Percentiles rank a stretch among this genome's conserved stretches.
These are phyloP conservation scores for Zhuliangozyma blackwelliae DNA, from an alignment of 1,139 yeast species.

Conservation along the genomic window DNA sequence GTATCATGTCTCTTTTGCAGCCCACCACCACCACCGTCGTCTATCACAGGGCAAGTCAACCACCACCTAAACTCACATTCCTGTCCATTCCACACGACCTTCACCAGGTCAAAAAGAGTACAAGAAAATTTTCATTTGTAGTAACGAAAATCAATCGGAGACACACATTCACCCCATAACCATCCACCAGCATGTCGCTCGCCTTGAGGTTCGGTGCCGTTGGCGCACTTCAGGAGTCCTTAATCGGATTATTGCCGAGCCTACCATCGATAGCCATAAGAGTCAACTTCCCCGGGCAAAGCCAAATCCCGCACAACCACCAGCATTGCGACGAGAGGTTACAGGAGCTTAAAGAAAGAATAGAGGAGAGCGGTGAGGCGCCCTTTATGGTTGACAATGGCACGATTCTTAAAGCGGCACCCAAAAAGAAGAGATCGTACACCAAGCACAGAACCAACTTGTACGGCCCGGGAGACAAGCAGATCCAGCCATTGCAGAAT, in stretches of 20 bases:
- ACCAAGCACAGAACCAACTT: slow-evolving; percentile 79
- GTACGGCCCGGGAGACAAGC: slow-evolving; percentile 80
- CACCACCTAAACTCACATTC: too few species aligned
- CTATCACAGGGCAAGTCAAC: too few species aligned
- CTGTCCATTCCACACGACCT: too few species aligned
- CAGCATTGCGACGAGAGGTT: slow-evolving; percentile 19
- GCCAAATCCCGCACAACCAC: slow-evolving; percentile 1
- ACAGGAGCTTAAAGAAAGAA: slow-evolving; percentile 27
- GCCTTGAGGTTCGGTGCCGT: slow-evolving; percentile 19
- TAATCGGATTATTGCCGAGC: slow-evolving; percentile 19
- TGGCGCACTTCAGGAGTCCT: slow-evolving; percentile 12
- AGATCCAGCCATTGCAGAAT: slow-evolving; percentile 68
- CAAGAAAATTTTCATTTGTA: too few species aligned
- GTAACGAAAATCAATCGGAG: too few species aligned
- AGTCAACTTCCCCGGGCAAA: slow-evolving; percentile 2
- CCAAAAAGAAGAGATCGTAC: slow-evolving; percentile 89
- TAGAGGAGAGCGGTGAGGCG: slow-evolving; percentile 24
- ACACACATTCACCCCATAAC: too few species aligned
- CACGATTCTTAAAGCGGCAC: slow-evolving; percentile 71
- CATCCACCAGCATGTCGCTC: slow-evolving; percentile 16
- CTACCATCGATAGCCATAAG: slow-evolving; percentile 17
- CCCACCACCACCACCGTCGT: too few species aligned
- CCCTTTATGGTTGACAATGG: slow-evolving; percentile 55
- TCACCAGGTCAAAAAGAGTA: too few species aligned
- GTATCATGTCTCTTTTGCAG: too few species aligned